Base-by-base conservation (phyloP, 768 basidiomycete genomes). In the Auriscalpium microsporum region DNA sequence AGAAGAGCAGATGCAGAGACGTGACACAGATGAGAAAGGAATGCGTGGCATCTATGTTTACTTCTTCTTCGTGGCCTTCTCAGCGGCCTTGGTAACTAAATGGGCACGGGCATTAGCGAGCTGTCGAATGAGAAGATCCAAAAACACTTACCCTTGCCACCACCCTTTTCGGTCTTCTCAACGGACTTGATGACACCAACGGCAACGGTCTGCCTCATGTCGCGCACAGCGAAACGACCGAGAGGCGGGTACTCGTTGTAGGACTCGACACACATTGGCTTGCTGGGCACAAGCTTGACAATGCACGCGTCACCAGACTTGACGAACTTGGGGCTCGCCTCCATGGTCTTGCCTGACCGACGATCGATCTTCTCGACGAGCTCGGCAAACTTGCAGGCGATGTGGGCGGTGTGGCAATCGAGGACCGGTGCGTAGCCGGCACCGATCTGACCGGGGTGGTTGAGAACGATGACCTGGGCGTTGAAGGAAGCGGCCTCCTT, bases 351-450 rank as follows among this genome's bases (percentile, higher is more conserved):
- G 73, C 95, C 95, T 70, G 90, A 87, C 72, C 95, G 93, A 72
- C 95, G 91, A 78, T 98, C 96, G 71, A 99, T 95, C 85, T 96
- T 99, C 84, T 98, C 94, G 68, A 94, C 79, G 74, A 98, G 86
- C 75, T 96, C 94, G 62, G 92, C 82, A 76, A 99, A 98, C 79
- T 96, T 97, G 87, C 95, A 97, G 61, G 94, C 95, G 68, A 97
- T 96, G 83, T 97, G 95, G 73, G 95, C 95, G 59, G 95, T 99
- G 84, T 99, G 96, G 78, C 96, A 99, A 78, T 99, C 96, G 66
- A 99, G 87, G 62, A 99, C 96, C 54, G 95, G 95, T 46, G 95
- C 92, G 75, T 98, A 98, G 66, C 96, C 96, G 68, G 94, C 91
- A 78, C 92, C 92, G 70, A 99, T 98, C 75, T 99, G 96, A 80